Evolutionary conservation across 2,329 filamentous ascomycete species (phyloP).

Genomic region (Ceratocystis ficicola): DNA sequence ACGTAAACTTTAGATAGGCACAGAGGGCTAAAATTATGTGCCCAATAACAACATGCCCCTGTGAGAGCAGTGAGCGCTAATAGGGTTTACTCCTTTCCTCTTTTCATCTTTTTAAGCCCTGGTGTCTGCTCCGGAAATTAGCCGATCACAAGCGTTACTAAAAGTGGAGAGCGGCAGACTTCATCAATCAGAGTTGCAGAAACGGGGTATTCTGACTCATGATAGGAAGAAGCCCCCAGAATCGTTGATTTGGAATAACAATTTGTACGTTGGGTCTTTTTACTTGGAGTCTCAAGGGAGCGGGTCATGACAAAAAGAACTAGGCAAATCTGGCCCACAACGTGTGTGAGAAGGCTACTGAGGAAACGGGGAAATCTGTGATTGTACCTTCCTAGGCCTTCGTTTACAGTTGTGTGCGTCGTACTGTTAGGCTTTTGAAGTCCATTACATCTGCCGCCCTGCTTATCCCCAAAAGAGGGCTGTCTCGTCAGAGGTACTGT

Average conservation of each 20-base stretch:
- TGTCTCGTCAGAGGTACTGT: not conserved
- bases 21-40: not conserved
- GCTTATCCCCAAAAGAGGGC: not conserved
- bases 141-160: not conserved
- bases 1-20: not conserved
- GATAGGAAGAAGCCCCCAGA: not conserved
- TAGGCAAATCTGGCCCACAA: not conserved
- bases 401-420: not conserved
- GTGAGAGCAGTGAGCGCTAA: not conserved
- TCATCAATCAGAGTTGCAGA: not conserved
- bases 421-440: constrained; percentile 4
- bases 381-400: not conserved
- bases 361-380: not conserved
- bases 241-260: not conserved
- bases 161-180: not conserved
- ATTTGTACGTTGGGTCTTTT: not conserved
- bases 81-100: not conserved
- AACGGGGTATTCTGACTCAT: constrained; percentile 2
- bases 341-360: not conserved
- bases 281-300: not conserved
- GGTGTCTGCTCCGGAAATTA: not conserved
- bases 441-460: not conserved
- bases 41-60: not conserved
- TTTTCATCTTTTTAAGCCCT: not conserved
- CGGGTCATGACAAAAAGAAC: not conserved